Conservation (phyloP, 1,284 basidiomycete genomes). For the Cystobasidium sp. region DNA sequence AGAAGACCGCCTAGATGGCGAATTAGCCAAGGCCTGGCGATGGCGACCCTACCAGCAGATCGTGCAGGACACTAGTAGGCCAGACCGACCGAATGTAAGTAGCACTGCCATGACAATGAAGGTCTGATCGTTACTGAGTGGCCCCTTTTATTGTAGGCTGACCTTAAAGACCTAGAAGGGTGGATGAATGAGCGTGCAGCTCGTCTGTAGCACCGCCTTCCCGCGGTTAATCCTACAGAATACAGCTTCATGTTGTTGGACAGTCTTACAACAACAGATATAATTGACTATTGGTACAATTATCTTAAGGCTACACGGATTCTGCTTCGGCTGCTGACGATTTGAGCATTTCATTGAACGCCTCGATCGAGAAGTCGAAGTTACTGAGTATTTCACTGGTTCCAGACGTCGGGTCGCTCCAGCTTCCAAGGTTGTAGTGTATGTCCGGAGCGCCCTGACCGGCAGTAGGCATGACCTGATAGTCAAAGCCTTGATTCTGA, state of each 20-base stretch:
- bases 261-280: not conserved
- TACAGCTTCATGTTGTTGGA: too few species aligned
- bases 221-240: too few species aligned
- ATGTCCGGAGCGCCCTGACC: not conserved
- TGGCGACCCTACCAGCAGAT: constrained; percentile 41
- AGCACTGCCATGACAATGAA: not conserved
- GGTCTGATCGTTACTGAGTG: not conserved
- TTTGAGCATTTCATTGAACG: constrained; percentile 34
- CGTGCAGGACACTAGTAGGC: constrained; percentile 23
- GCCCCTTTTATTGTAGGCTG: constrained; percentile 5
- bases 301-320: not conserved
- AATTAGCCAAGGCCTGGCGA: constrained; percentile 56
- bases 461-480: not conserved
- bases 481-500: not conserved
- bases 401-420: not conserved
- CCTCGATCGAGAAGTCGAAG: constrained; percentile 38
- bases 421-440: not conserved
- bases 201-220: constrained; percentile 1
- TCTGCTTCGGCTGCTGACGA: constrained; percentile 12
- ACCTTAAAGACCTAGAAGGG: constrained; percentile 20
- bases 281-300: not conserved
- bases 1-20: constrained; percentile 65
- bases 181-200: constrained; percentile 42
- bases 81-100: constrained; percentile 31
- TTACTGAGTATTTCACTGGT: constrained; percentile 20